Percentiles rank a stretch among this genome's conserved stretches.
phyloP scores from a whole-genome alignment of 2,329 filamentous ascomycete species.

The Aspergillus sp. region DNA sequence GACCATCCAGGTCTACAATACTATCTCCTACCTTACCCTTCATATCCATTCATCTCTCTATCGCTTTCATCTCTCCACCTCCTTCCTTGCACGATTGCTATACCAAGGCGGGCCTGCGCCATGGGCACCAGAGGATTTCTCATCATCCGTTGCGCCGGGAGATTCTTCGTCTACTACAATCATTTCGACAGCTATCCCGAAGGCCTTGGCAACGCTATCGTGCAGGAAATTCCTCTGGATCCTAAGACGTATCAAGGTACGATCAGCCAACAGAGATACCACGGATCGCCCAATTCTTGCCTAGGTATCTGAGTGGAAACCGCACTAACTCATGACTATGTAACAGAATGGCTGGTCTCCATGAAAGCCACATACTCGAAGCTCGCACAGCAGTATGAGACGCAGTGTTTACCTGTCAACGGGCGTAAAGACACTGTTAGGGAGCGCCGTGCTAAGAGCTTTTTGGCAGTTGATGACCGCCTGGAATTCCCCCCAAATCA shows the following conservation, averaged over 20 bases:
- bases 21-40: background rate
- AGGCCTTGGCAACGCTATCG: constrained; percentile 14
- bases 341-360: constrained; percentile 14
- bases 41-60: background rate
- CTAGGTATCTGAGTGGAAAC: background rate
- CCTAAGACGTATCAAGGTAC: constrained; percentile 13
- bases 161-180: constrained; percentile 20
- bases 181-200: constrained; percentile 19
- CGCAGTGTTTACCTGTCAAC: constrained; percentile 9
- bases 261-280: background rate
- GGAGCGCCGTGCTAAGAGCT: constrained; percentile 11
- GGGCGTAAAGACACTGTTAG: background rate
- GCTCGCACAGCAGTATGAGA: constrained; percentile 11
- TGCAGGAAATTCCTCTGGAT: constrained; percentile 13
- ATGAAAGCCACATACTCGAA: constrained; percentile 9
- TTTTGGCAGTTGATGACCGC: constrained; percentile 12
- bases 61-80: no score
- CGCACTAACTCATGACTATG: background rate
- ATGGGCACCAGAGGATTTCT: constrained; percentile 17
- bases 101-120: background rate
- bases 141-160: constrained; percentile 15
- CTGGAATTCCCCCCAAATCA: constrained; percentile 9
- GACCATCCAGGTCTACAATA: background rate
- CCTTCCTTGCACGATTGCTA: no score
- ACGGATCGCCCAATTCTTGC: background rate